Conservation (phyloP, 805 yeast species). For the Wickerhamiella sergipiensis region DNA sequence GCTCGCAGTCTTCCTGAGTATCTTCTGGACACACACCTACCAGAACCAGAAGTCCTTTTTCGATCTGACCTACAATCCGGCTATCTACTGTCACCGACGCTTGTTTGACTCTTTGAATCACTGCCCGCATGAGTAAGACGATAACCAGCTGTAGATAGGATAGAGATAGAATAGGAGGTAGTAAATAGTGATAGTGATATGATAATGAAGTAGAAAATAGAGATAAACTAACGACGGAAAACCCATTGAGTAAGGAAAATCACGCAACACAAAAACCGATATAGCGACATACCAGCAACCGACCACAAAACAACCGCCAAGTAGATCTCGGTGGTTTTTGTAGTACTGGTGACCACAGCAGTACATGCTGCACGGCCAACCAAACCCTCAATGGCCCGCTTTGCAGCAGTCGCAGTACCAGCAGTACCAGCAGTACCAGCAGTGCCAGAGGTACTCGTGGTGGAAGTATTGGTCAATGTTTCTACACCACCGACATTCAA, state of each 20-base stretch:
- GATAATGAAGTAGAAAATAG: no score
- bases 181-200: no score
- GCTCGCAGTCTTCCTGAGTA: conserved; percentile 56
- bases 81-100: conserved; percentile 83
- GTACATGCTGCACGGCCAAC: conserved; percentile 12
- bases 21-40: conserved; percentile 79
- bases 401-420: conserved; percentile 1
- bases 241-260: conserved; percentile 35
- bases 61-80: conserved; percentile 54
- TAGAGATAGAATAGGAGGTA: no score
- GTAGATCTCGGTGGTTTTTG: conserved; percentile 33
- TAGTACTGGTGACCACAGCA: conserved; percentile 23
- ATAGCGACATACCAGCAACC: conserved; percentile 79
- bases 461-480: conserved; percentile 19
- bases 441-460: conserved; percentile 20
- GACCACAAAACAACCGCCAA: conserved; percentile 82
- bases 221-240: conserved; percentile 22
- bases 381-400: not conserved
- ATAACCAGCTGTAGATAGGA: no score
- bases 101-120: conserved; percentile 73
- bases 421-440: conserved; percentile 16
- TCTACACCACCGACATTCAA: conserved; percentile 67
- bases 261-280: conserved; percentile 65
- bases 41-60: conserved; percentile 60
- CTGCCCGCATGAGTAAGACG: conserved; percentile 58